Conservation (phyloP, 495 filamentous ascomycete species). For the Daldinia loculata region DNA sequence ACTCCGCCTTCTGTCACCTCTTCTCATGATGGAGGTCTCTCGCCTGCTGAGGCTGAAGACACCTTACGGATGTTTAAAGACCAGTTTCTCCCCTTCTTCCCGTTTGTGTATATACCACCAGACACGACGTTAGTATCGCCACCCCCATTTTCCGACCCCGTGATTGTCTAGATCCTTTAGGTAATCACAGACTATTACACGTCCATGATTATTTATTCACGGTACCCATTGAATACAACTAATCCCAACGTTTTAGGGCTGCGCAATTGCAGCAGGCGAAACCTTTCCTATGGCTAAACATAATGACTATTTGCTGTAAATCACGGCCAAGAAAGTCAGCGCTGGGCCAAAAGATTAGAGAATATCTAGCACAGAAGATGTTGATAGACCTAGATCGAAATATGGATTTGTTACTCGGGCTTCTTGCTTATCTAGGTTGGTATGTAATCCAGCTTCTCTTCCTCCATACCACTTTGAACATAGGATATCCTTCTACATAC, state of each 20-base stretch:
- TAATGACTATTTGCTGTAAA: slow-evolving; percentile 53
- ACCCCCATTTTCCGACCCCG: neutral
- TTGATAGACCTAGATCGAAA: slow-evolving; percentile 54
- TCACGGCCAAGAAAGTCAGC: slow-evolving; percentile 47
- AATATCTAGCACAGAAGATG: slow-evolving; percentile 53
- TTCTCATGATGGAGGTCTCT: slow-evolving; percentile 31
- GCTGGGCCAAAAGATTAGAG: slow-evolving; percentile 50
- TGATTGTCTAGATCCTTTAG: neutral
- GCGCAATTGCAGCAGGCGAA: slow-evolving; percentile 39
- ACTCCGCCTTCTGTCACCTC: slow-evolving; percentile 33
- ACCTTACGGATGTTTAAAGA: slow-evolving; percentile 42
- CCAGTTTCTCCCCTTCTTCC: slow-evolving; percentile 46
- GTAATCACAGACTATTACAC: neutral
- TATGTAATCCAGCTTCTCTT: slow-evolving; percentile 22
- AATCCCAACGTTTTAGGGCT: slow-evolving; percentile 33
- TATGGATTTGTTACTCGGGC: slow-evolving; percentile 60
- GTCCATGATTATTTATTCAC: neutral
- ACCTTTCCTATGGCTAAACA: slow-evolving; percentile 61
- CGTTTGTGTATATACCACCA: slow-evolving; percentile 45
- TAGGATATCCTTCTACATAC: neutral
- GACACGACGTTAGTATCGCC: slow-evolving; percentile 37
- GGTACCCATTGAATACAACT: slow-evolving; percentile 6
- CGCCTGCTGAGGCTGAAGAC: slow-evolving; percentile 40
- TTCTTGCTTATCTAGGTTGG: slow-evolving; percentile 59
- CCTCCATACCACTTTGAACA: neutral